Conservation (phyloP, 163 green algal species). For the Scenedesmus sp. region DNA sequence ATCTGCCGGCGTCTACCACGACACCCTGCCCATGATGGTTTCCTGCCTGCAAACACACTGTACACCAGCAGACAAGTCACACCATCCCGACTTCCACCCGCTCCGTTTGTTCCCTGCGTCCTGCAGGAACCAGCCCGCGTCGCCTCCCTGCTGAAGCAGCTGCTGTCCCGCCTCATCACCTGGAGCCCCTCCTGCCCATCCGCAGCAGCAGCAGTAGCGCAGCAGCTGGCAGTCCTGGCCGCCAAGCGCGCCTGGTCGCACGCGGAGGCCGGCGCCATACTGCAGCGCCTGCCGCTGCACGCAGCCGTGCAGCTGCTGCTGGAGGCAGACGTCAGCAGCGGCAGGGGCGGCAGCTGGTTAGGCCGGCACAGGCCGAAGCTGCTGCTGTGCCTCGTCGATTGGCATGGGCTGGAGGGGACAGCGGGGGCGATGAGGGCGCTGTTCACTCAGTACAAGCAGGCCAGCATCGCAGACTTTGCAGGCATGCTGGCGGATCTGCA, state of each 20-base stretch:
- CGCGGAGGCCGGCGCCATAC: slow-evolving; percentile 17
- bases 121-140: neutral
- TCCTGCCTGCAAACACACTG: neutral
- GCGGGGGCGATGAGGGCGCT: neutral
- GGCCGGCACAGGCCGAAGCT: neutral
- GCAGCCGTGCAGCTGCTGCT: slow-evolving; percentile 46
- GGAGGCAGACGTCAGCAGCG: neutral
- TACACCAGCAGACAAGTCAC: neutral
- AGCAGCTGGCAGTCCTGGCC: neutral
- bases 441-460: slow-evolving; percentile 4
- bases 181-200: slow-evolving; percentile 35
- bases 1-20: too few species aligned
- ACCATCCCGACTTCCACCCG: neutral
- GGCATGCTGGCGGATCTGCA: slow-evolving; percentile 13
- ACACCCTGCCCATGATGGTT: too few species aligned
- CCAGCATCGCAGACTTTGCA: neutral
- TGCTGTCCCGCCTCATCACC: neutral
- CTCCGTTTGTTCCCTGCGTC: neutral
- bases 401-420: slow-evolving; percentile 4
- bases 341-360: slow-evolving; percentile 6
- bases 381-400: slow-evolving; percentile 16
- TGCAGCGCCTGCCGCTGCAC: slow-evolving; percentile 14
- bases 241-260: slow-evolving; percentile 16
- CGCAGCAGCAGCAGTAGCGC: slow-evolving; percentile 32
- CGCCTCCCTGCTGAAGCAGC: neutral